Evolutionary conservation across 2,329 filamentous ascomycete species (phyloP).

Genomic region (Colletotrichum filicis): DNA sequence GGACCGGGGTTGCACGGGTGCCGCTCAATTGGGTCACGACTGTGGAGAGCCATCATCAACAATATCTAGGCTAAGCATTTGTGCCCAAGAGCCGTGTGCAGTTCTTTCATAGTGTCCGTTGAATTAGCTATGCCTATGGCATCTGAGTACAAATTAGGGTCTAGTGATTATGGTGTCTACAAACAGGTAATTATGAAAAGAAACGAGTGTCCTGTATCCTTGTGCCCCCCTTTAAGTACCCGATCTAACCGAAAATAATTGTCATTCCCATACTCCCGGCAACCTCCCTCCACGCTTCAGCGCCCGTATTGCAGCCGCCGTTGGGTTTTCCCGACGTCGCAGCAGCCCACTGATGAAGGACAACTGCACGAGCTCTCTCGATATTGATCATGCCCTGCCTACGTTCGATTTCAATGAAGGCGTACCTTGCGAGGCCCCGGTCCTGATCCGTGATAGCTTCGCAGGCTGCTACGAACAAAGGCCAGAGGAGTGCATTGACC

Average conservation of each 20-base stretch:
- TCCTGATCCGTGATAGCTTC: constrained; percentile 65
- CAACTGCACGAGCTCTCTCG: not conserved
- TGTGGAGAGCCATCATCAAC: not conserved
- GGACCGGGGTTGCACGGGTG: not conserved
- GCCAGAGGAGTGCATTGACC: constrained; percentile 72
- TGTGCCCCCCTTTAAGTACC: too few relatives aligned
- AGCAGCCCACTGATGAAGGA: not conserved
- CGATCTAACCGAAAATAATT: constrained; percentile 2
- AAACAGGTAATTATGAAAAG: not conserved
- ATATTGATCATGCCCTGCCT: constrained; percentile 71
- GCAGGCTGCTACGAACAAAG: constrained; percentile 70
- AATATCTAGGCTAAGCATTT: not conserved
- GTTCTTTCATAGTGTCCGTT: not conserved
- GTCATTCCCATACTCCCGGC: constrained; percentile 10
- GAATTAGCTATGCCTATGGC: not conserved
- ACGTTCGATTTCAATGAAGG: constrained; percentile 63
- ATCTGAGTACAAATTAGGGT: not conserved
- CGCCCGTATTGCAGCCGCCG: constrained; percentile 10
- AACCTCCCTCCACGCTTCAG: constrained; percentile 5
- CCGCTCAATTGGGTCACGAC: not conserved
- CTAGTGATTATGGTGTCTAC: not conserved
- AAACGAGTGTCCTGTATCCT: not conserved
- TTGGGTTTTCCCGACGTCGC: constrained; percentile 52
- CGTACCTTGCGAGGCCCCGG: constrained; percentile 58
- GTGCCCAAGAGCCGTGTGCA: too few relatives aligned